Base-by-base conservation (phyloP, 192 early-diverging fungal genomes). In the Chytriomyces sp. region DNA sequence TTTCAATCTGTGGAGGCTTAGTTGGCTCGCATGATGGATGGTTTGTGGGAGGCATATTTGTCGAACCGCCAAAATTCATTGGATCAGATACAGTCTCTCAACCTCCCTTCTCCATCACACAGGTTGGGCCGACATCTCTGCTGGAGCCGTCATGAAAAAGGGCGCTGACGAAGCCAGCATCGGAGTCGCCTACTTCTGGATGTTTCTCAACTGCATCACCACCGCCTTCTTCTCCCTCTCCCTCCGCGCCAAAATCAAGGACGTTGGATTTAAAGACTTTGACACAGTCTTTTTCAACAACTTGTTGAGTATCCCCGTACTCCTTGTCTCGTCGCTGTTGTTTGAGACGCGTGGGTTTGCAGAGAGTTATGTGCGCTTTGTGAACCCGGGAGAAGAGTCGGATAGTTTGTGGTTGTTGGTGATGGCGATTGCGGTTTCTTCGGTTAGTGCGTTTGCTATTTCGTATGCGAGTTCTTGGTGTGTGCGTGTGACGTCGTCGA, bases 251-350 rank as follows among this genome's bases (percentile, higher is more conserved):
- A 90, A 91, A 72, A 95, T 96, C 79, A 94, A 92, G 84, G 82
- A 91, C 72, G 92, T 94, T 69, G 89, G 90, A 72, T 99, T 99
- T 72, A 95, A 95, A 82, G 97, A 99, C 79, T 96, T 95, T 84
- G 97, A 99, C 82, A 98, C 96, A 3, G 95, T 99, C n/a, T 98
- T 92, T 79, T 98, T 95, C 83, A 99, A 99, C 90, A 99, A 98
- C 79, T 76, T 96, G 50, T 84, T 99, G 20, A 94, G 94, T 0
- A 83, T 95, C 67, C 97, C 97, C 7, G 84, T 89, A 7, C 84
- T 89, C 7, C 46, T 87, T 10, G 46, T 83, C 23, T 61, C 67
- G 26, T 85, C 81, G 6, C 50, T 87, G n/a, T 11, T 84, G 7
- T 57, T 79, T 26, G 87, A 89, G 78, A 26, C 47, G 9, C 10